phyloP scores from a whole-genome alignment of 352 stramenopile species.

The Aphanomyces stellatus region DNA sequence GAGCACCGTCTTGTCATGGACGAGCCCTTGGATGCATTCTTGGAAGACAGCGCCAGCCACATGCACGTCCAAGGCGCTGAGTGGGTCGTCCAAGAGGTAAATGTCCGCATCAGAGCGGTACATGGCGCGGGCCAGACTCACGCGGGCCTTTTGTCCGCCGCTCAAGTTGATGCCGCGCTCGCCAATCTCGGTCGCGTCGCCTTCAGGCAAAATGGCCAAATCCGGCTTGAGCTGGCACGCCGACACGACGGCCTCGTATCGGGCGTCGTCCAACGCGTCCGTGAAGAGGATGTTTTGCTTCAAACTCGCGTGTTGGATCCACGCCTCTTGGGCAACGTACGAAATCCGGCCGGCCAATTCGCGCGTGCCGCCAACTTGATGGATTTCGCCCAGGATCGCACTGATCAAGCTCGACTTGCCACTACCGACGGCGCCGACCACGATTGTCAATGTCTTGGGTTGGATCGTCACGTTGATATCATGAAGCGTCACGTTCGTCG shows the following conservation, averaged over 20 bases:
- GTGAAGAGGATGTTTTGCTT: slow-evolving; percentile 35
- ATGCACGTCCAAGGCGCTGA: slow-evolving; percentile 40
- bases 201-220: slow-evolving; percentile 46
- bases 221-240: slow-evolving; percentile 54
- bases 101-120: slow-evolving; percentile 77
- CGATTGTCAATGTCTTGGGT: slow-evolving; percentile 44
- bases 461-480: slow-evolving; percentile 56
- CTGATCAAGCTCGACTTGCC: slow-evolving; percentile 66
- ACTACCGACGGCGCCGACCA: slow-evolving; percentile 51
- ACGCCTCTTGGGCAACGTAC: slow-evolving; percentile 32
- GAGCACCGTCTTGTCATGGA: slow-evolving; percentile 82
- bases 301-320: slow-evolving; percentile 30
- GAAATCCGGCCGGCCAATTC: neutral
- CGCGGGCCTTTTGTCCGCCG: slow-evolving; percentile 79
- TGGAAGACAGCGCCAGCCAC: slow-evolving; percentile 48
- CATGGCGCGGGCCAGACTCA: slow-evolving; percentile 87
- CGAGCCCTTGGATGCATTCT: slow-evolving; percentile 8
- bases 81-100: slow-evolving; percentile 76
- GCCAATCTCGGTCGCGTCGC: too few relatives aligned
- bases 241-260: slow-evolving; percentile 36
- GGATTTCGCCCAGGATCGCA: slow-evolving; percentile 91
- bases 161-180: slow-evolving; percentile 82
- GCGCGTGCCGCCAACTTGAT: slow-evolving; percentile 39
- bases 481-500: slow-evolving; percentile 33
- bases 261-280: slow-evolving; percentile 20